These are phyloP conservation scores for Atalantia buxifolia DNA, from an alignment of 345 rosid genomes.

Conservation along the genomic window DNA sequence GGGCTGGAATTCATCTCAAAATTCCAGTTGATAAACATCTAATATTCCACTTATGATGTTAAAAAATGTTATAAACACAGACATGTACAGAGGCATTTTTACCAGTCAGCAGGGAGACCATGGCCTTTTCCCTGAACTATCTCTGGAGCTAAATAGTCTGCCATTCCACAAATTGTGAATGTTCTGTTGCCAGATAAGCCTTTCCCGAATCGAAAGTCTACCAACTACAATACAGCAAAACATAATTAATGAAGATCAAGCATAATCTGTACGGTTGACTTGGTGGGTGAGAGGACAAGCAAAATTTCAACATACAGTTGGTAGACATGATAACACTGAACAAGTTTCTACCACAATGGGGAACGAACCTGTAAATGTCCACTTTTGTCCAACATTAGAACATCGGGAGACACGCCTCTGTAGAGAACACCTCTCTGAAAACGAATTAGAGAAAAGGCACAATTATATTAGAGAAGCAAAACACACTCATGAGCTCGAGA, in stretches of 20 bases:
- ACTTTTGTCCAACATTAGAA: constrained; percentile 77
- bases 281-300: neutral
- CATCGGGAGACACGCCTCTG: constrained; percentile 86
- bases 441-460: constrained; percentile 16
- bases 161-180: constrained; percentile 85
- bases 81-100: constrained; percentile 17
- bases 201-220: constrained; percentile 89
- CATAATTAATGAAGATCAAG: neutral
- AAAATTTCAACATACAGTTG: neutral
- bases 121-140: constrained; percentile 89
- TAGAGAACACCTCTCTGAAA: constrained; percentile 71
- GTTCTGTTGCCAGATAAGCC: constrained; percentile 63
- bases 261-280: neutral
- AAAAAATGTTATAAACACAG: neutral
- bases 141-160: constrained; percentile 85
- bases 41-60: neutral
- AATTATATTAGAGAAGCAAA: neutral
- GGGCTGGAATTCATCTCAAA: neutral
- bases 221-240: constrained; percentile 42
- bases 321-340: neutral
- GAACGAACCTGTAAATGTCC: constrained; percentile 71
- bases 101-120: constrained; percentile 88
- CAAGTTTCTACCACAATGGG: neutral
- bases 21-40: neutral
- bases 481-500: neutral